phyloP scores from a whole-genome alignment of 129 eudicot species.

The Lonicera japonica region DNA sequence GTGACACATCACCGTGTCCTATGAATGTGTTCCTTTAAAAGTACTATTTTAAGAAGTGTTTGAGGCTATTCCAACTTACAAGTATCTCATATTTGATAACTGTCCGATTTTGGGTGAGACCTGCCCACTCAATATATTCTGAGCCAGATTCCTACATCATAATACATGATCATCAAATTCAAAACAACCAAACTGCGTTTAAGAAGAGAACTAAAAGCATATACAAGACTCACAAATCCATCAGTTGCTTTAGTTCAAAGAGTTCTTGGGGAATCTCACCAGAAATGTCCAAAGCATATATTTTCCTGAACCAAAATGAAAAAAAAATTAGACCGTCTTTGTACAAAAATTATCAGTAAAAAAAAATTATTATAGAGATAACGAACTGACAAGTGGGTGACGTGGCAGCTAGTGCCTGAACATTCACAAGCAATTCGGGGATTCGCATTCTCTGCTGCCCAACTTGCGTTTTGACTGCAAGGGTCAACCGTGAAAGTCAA shows the following conservation, averaged over 20 bases:
- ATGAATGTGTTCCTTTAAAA: no score
- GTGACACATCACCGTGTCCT: no score
- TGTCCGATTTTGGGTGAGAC: conserved; percentile 49
- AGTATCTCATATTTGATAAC: conserved; percentile 48
- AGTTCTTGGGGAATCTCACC: conserved; percentile 64
- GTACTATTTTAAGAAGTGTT: background rate
- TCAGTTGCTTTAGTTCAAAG: conserved; percentile 48
- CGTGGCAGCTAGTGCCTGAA: conserved; percentile 41
- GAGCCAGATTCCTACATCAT: conserved; percentile 54
- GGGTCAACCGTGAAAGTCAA: conserved; percentile 51
- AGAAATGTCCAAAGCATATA: conserved; percentile 70
- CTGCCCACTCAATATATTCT: conserved; percentile 56
- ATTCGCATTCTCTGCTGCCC: conserved; percentile 51
- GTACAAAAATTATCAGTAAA: background rate
- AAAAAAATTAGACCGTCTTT: background rate
- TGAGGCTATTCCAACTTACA: conserved; percentile 38
- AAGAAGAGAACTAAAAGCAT: conserved; percentile 4
- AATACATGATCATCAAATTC: conserved; percentile 7
- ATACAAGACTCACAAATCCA: conserved; percentile 48
- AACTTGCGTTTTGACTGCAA: conserved; percentile 41
- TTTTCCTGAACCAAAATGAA: conserved; percentile 40
- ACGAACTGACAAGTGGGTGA: conserved; percentile 58
- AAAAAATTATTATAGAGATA: background rate
- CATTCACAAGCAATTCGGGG: conserved; percentile 64
- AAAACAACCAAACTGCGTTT: background rate